Evolutionary conservation across 495 filamentous ascomycete genomes (phyloP), one percentile per base, ranked within the genome.

Genomic region (Barbatosphaeria neglecta): DNA sequence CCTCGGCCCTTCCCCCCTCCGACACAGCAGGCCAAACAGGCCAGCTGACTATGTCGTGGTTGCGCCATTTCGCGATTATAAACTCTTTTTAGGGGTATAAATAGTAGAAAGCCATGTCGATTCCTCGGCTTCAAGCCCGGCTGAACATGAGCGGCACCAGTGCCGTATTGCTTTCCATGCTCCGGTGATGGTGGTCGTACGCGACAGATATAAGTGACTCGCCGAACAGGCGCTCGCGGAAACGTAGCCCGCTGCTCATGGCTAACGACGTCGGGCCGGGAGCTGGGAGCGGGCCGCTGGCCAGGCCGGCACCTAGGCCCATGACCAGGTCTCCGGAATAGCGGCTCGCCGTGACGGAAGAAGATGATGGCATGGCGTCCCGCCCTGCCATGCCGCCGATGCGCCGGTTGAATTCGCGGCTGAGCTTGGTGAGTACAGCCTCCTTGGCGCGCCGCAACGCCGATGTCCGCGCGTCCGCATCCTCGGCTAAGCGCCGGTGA

Each of bases 381-480:
- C n/a, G n/a, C n/a, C n/a, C n/a, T n/a, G n/a, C n/a, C n/a, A n/a
- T n/a, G n/a, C n/a, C n/a, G 22, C 39, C 39, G 10, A 41, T 41
- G 22, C 39, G 20, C 22, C 45, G 37, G 16, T 51, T 47, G 37
- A 69, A 74, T 52, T 74, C 67, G 18, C 60, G 53, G 16, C 65
- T 63, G 13, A 74, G 57, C 44, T 69, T 69, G 24, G 59, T 62
- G 3, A 74, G 60, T 31, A 74, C 69, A 0, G 64, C 60, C 41
- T 70, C 67, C 51, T 67, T 67, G 35, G 70, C 70, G 13, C 65
- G 53, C 28, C 60, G 51, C 27, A 74, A 54, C 18, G 69, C 70
- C 37, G 62, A 66, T 1, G 55, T 57, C 23, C 69, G 60, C 22
- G 64, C 54, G 7, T 65, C 68, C 10, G 58, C 57, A 17, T 72